A percentile compares a stretch with the other conserved stretches of the same genome.
Evolutionary conservation across 148 eudicot genomes (phyloP).

Genomic region (Fallopia convolvulus): DNA sequence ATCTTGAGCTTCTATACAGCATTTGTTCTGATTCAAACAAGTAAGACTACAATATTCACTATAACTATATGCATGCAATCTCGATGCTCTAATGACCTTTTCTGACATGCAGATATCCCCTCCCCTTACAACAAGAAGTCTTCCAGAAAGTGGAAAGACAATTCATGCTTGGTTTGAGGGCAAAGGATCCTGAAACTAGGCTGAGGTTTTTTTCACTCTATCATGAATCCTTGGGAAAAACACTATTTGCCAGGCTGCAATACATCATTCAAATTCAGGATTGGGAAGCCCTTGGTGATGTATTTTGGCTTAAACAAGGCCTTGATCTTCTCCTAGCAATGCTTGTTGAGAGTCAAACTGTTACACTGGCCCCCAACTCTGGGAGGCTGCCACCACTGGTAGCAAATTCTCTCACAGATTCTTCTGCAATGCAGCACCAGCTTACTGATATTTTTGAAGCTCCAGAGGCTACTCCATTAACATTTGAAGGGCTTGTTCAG

Average conservation of each 20-base stretch:
- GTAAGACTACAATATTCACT: constrained; percentile 29
- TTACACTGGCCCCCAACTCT: constrained; percentile 95
- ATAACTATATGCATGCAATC: not conserved
- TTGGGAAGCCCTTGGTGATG: constrained; percentile 97
- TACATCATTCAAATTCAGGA: constrained; percentile 91
- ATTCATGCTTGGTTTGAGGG: constrained; percentile 94
- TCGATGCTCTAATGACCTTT: constrained; percentile 12
- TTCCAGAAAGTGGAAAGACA: constrained; percentile 94
- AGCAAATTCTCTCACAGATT: constrained; percentile 49
- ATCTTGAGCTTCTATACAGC: constrained; percentile 80
- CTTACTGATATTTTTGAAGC: constrained; percentile 47
- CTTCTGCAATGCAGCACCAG: constrained; percentile 60
- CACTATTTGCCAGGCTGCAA: constrained; percentile 74
- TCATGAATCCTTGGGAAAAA: constrained; percentile 83
- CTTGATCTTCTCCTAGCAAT: constrained; percentile 98
- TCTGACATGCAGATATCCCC: constrained; percentile 57
- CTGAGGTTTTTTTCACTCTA: constrained; percentile 74
- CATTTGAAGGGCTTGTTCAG: constrained; percentile 68
- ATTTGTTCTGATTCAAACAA: constrained; percentile 89
- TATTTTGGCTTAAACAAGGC: constrained; percentile 99
- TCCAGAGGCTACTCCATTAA: constrained; percentile 66
- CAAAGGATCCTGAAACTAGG: constrained; percentile 84
- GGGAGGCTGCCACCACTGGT: constrained; percentile 76
- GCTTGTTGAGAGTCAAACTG: constrained; percentile 82
- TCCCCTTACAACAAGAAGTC: constrained; percentile 69